Conservation (phyloP, 2,329 filamentous ascomycete species). For the Dryadomyces quercivorus region DNA sequence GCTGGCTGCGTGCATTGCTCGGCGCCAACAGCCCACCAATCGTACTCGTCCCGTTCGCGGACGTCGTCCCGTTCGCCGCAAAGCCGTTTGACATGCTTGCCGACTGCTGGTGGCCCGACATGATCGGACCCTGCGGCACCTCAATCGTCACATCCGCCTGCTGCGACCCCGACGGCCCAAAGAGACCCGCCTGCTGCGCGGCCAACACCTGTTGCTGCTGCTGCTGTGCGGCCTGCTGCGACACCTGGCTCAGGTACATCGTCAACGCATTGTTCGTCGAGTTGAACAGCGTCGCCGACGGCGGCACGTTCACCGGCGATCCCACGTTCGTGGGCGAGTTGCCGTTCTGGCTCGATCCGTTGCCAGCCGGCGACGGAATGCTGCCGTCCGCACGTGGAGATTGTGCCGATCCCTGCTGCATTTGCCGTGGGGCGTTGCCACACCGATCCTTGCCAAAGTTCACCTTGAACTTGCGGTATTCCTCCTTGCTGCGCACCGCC, state of each 20-base stretch:
- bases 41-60: conserved; percentile 49
- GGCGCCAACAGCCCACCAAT: conserved; percentile 70
- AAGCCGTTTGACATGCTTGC: conserved; percentile 55
- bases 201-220: conserved; percentile 61
- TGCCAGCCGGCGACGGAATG: conserved; percentile 46
- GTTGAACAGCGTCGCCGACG: conserved; percentile 64
- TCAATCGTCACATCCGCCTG: conserved; percentile 45
- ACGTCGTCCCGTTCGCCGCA: conserved; percentile 29
- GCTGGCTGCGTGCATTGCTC: conserved; percentile 46
- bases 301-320: conserved; percentile 19
- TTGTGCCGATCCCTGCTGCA: conserved; percentile 37
- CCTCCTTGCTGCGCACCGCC: conserved; percentile 83
- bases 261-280: conserved; percentile 79
- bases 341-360: conserved; percentile 47
- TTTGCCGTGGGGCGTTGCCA: conserved; percentile 87
- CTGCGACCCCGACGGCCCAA: conserved; percentile 56
- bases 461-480: conserved; percentile 98
- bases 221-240: conserved; percentile 59
- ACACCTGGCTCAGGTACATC: conserved; percentile 81
- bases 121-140: conserved; percentile 44
- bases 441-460: conserved; percentile 99
- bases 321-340: conserved; percentile 39
- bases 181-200: conserved; percentile 70
- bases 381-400: conserved; percentile 53
- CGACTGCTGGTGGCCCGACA: conserved; percentile 51